phyloP scores from a whole-genome alignment of 2,329 filamentous ascomycete genomes.

The Exophiala spinifera region DNA sequence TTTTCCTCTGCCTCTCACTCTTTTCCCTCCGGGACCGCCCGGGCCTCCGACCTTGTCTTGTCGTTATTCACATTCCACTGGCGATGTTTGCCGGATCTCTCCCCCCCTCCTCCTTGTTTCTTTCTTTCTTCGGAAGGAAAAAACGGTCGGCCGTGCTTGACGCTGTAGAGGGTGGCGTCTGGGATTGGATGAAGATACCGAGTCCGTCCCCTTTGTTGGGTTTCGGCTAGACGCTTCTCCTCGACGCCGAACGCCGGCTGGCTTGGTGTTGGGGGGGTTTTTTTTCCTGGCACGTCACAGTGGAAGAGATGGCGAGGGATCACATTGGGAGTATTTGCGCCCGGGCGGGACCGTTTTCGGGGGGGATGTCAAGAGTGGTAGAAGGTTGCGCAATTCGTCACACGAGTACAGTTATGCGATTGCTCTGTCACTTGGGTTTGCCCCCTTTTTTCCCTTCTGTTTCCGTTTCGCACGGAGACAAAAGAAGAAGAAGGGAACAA shows the following conservation, averaged over 20 bases:
- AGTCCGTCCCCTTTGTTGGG: slow-evolving; percentile 59
- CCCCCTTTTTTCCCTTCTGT: too few species aligned
- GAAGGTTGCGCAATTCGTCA: slow-evolving; percentile 70
- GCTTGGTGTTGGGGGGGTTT: too few species aligned
- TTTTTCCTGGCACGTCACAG: slow-evolving; percentile 39
- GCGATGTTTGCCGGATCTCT: slow-evolving; percentile 30
- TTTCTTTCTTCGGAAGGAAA: too few species aligned
- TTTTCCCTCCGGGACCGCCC: slow-evolving; percentile 36
- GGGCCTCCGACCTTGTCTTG: slow-evolving; percentile 40
- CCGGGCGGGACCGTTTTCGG: neutral
- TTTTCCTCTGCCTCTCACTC: slow-evolving; percentile 49
- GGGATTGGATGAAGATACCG: slow-evolving; percentile 81
- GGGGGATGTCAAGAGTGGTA: slow-evolving; percentile 14
- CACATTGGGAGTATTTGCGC: slow-evolving; percentile 24
- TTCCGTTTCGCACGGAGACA: too few species aligned
- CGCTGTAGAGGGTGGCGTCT: slow-evolving; percentile 36
- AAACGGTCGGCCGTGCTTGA: slow-evolving; percentile 33
- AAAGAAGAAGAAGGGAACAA: slow-evolving; percentile 26
- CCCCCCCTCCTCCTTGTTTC: too few species aligned
- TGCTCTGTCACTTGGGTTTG: slow-evolving; percentile 59
- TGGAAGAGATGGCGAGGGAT: slow-evolving; percentile 43
- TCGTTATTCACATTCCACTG: slow-evolving; percentile 53
- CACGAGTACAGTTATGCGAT: slow-evolving; percentile 98
- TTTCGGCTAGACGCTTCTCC: slow-evolving; percentile 14
- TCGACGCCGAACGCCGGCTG: slow-evolving; percentile 29